Percentiles rank a stretch among this genome's conserved stretches.
These are phyloP conservation scores for Suhomyces anneliseae DNA, from an alignment of 1,139 yeast genomes.

Conservation along the genomic window DNA sequence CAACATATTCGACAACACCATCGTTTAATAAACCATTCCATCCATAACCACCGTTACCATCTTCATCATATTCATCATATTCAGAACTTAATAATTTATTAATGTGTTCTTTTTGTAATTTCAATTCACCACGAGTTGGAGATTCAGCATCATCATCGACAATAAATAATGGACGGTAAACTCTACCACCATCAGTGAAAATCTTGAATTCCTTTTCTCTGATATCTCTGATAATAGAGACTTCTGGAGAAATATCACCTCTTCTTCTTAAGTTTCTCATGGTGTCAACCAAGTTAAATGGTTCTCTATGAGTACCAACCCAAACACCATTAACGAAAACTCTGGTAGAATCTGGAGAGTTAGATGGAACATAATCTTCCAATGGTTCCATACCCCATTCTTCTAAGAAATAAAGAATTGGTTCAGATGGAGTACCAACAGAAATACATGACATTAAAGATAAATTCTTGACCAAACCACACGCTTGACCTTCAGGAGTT, in stretches of 20 bases:
- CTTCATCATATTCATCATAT: constrained; percentile 57
- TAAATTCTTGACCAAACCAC: constrained; percentile 96
- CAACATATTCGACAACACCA: constrained; percentile 92
- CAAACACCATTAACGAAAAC: constrained; percentile 98
- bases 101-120: constrained; percentile 81
- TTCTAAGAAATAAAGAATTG: constrained; percentile 87
- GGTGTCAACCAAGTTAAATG: constrained; percentile 85
- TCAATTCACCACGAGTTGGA: constrained; percentile 74
- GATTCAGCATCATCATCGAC: constrained; percentile 84
- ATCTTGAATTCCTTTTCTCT: constrained; percentile 94
- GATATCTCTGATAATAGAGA: constrained; percentile 93
- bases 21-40: constrained; percentile 84
- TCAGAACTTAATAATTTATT: constrained; percentile 67
- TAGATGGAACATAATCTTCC: constrained; percentile 93
- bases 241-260: constrained; percentile 96
- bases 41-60: constrained; percentile 58
- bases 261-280: constrained; percentile 90
- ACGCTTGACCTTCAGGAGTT: constrained; percentile 99
- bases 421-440: constrained; percentile 97
- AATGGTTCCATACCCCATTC: constrained; percentile 99
- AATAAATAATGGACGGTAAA: constrained; percentile 88
- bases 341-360: constrained; percentile 88
- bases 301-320: constrained; percentile 98
- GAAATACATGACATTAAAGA: constrained; percentile 97
- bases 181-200: constrained; percentile 98